Evolutionary conservation across 2,329 filamentous ascomycete species (phyloP).

Genomic region (Fusarium sp.): DNA sequence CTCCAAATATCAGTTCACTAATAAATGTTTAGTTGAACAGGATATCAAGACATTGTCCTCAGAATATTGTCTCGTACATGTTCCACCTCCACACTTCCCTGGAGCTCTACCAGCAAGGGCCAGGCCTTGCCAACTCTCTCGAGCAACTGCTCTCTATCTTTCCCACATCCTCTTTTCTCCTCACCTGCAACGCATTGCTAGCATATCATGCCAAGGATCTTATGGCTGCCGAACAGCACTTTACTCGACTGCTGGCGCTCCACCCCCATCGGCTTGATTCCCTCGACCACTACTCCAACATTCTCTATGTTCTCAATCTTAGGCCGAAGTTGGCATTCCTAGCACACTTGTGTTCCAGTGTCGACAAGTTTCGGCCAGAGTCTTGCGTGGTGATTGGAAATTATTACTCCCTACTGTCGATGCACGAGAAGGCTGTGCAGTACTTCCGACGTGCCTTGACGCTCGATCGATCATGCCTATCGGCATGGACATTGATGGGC

Average conservation of each 20-base stretch:
- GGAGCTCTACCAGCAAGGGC: constrained; percentile 87
- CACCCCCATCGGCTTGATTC: constrained; percentile 81
- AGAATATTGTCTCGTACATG: constrained; percentile 92
- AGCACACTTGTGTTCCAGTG: constrained; percentile 87
- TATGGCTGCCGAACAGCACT: constrained; percentile 69
- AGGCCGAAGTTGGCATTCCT: constrained; percentile 91
- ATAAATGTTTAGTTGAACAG: constrained; percentile 68
- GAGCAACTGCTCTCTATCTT: constrained; percentile 85
- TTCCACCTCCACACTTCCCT: constrained; percentile 92
- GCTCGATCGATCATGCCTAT: constrained; percentile 87
- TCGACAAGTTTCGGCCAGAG: constrained; percentile 96
- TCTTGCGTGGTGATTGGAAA: constrained; percentile 97
- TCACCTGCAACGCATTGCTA: constrained; percentile 87
- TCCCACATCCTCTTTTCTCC: constrained; percentile 85
- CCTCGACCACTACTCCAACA: constrained; percentile 96
- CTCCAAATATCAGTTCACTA: constrained; percentile 38
- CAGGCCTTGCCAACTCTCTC: constrained; percentile 76
- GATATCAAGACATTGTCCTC: constrained; percentile 77
- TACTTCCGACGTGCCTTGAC: constrained; percentile 95
- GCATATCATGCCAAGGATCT: constrained; percentile 91
- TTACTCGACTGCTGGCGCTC: constrained; percentile 82
- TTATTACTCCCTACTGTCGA: constrained; percentile 92
- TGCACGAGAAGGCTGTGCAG: constrained; percentile 97
- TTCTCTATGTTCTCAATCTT: constrained; percentile 90
- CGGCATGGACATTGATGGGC: constrained; percentile 98